Percentiles rank a stretch among this genome's conserved stretches.
Conservation (phyloP, 177 flowering plant genomes). For the Vitis hybrid region DNA sequence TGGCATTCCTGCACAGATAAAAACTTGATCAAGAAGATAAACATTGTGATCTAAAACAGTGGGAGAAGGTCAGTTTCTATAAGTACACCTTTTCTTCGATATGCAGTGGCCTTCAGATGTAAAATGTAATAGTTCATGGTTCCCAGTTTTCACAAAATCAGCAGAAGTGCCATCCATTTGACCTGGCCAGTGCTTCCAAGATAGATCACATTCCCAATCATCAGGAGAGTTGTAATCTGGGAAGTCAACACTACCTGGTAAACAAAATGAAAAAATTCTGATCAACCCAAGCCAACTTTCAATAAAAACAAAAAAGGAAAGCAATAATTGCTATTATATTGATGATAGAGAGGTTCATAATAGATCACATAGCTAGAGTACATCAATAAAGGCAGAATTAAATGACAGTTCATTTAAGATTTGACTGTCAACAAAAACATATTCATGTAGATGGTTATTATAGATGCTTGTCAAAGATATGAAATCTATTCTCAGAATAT, state of each 20-base stretch:
- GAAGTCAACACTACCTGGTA: constrained; percentile 30
- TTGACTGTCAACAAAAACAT: too few relatives aligned
- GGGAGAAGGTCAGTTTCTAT: constrained; percentile 4
- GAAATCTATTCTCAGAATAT: too few relatives aligned
- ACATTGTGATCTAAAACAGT: background rate
- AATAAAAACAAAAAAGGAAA: background rate
- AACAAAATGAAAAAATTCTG: constrained; percentile 2
- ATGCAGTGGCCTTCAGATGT: constrained; percentile 24
- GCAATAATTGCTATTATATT: background rate
- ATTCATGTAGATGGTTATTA: too few relatives aligned
- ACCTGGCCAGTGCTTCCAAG: constrained; percentile 27
- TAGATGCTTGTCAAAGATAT: too few relatives aligned
- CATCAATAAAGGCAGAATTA: too few relatives aligned
- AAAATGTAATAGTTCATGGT: constrained; percentile 20
- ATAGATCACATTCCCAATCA: constrained; percentile 20
- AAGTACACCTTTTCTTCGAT: constrained; percentile 30
- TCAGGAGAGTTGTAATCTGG: constrained; percentile 23
- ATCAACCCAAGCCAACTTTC: constrained; percentile 9
- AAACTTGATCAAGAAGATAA: constrained; percentile 10
- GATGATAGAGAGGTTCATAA: too few relatives aligned
- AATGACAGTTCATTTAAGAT: too few relatives aligned
- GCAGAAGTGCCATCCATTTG: constrained; percentile 18
- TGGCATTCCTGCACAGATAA: constrained; percentile 33
- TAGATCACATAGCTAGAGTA: too few relatives aligned
- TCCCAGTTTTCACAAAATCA: constrained; percentile 18